A percentile compares a stretch with the other conserved stretches of the same genome.
Evolutionary conservation across 2,329 filamentous ascomycete genomes (phyloP).

Genomic region (Fusarium subtropicale): DNA sequence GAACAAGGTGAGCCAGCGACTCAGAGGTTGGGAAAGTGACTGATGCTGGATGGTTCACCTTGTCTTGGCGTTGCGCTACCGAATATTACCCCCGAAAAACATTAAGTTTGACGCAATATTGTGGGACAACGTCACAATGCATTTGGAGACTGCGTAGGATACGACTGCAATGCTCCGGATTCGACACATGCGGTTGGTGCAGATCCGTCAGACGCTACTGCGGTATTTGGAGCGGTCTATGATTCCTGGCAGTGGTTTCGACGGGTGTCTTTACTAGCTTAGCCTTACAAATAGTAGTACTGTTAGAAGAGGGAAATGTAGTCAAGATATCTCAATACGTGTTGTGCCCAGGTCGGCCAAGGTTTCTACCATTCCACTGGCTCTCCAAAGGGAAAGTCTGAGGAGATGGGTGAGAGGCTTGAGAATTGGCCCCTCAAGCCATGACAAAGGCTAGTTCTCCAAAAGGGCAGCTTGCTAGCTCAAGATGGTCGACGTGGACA

Average conservation of each 20-base stretch:
- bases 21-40: constrained; percentile 9
- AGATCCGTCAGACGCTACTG: constrained; percentile 9
- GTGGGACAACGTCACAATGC: constrained; percentile 27
- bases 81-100: constrained; percentile 1
- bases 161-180: not conserved
- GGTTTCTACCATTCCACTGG: not conserved
- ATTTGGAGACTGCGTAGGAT: constrained; percentile 15
- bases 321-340: accelerated
- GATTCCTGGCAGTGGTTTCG: not conserved
- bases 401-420: not conserved
- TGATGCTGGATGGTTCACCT: constrained; percentile 2
- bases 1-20: constrained; percentile 2
- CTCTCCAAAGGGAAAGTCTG: not conserved
- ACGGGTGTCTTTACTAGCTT: not conserved
- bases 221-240: constrained; percentile 11
- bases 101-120: not conserved
- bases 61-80: not conserved
- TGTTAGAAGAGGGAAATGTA: not conserved
- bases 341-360: not conserved
- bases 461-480: not conserved
- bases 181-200: not conserved
- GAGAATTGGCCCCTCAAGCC: not conserved
- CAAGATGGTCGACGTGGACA: not conserved
- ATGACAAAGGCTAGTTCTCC: too few relatives aligned
- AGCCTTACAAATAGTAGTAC: not conserved